Percentiles rank a stretch among this genome's conserved stretches.
Evolutionary conservation across 257 asterid genomes (phyloP).

Genomic region (Penstemon eatonii): DNA sequence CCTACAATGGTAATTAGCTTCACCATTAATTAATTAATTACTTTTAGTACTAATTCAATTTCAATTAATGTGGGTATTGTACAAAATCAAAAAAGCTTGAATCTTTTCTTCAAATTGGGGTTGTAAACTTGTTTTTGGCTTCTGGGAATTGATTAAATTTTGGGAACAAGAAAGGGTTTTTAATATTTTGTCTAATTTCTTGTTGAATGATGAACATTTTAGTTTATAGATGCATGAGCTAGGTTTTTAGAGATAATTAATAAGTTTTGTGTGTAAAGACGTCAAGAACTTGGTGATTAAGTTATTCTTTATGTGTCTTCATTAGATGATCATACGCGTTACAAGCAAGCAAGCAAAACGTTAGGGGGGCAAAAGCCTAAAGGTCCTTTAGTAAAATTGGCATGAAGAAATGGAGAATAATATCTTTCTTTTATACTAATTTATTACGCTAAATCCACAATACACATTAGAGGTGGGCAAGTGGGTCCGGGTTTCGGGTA

Average conservation of each 20-base stretch:
- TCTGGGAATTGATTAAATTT: not conserved
- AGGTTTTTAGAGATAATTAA: too few relatives aligned
- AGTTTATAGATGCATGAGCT: not conserved
- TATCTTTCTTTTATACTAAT: not conserved
- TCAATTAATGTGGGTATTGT: too few relatives aligned
- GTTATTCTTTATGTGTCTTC: slow-evolving; percentile 40
- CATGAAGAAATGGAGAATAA: not conserved
- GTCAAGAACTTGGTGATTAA: slow-evolving; percentile 40
- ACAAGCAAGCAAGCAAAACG: slow-evolving; percentile 27
- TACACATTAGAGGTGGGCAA: too few relatives aligned
- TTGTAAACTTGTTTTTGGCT: not conserved
- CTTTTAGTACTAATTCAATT: not conserved
- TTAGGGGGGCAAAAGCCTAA: slow-evolving; percentile 14
- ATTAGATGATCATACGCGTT: slow-evolving; percentile 33
- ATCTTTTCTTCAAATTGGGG: too few relatives aligned
- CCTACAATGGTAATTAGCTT: slow-evolving; percentile 52
- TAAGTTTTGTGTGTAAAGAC: not conserved
- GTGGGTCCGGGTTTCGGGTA: too few relatives aligned
- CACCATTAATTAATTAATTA: slow-evolving; percentile 32
- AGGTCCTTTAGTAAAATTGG: not conserved
- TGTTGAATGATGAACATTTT: not conserved
- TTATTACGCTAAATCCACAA: not conserved
- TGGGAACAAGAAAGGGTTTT: not conserved
- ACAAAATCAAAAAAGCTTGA: too few relatives aligned
- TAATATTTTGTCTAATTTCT: not conserved